Evolutionary conservation across 257 asterid species (phyloP).

Genomic region (Linaria vulgaris): DNA sequence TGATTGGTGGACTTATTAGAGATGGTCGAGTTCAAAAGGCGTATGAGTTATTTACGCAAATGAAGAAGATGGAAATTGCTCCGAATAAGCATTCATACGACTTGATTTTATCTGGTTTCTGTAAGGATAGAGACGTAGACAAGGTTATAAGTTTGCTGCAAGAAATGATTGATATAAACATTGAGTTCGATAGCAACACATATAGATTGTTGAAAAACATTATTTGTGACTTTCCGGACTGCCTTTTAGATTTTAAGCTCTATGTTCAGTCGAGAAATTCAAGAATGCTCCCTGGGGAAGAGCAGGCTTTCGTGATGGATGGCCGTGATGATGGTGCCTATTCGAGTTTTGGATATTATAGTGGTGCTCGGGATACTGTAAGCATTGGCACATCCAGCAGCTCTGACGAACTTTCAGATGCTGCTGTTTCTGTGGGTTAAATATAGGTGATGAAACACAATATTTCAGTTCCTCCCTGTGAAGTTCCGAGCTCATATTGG

Average conservation of each 20-base stretch:
- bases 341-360: conserved; percentile 9
- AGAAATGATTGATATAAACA: conserved; percentile 48
- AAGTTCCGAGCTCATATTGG: conserved; percentile 7
- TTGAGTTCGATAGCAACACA: conserved; percentile 38
- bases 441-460: conserved; percentile 17
- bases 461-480: not conserved
- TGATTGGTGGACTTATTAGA: conserved; percentile 51
- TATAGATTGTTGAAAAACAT: conserved; percentile 23
- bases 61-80: conserved; percentile 51
- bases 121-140: conserved; percentile 42
- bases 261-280: conserved; percentile 11
- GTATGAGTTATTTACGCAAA: conserved; percentile 45
- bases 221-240: too few species aligned
- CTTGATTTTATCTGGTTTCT: conserved; percentile 47
- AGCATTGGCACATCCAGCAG: conserved; percentile 25
- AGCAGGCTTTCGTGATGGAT: conserved; percentile 5
- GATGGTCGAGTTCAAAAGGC: conserved; percentile 50
- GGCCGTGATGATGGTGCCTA: conserved; percentile 15
- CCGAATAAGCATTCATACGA: conserved; percentile 51
- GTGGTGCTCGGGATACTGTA: not conserved
- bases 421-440: conserved; percentile 36
- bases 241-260: too few species aligned
- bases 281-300: conserved; percentile 40
- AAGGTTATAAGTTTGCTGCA: conserved; percentile 42
- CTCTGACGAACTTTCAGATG: conserved; percentile 39